Evolutionary conservation across 2,329 filamentous ascomycete species (phyloP), one percentile per base, ranked within the genome.

Genomic region (Cyphellophora attinorum): DNA sequence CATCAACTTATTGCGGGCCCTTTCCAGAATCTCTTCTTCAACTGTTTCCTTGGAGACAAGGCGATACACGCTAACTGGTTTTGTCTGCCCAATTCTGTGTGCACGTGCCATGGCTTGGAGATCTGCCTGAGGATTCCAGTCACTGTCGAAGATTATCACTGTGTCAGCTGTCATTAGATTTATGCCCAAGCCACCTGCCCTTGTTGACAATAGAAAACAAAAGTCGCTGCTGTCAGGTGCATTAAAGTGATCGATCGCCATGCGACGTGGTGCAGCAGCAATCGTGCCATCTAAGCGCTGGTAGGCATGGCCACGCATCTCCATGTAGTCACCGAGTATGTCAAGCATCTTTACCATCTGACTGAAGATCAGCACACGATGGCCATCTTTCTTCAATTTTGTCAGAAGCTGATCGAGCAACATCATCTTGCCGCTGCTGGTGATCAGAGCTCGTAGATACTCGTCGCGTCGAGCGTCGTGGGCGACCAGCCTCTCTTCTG

Each of bases 311-410:
- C 88, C 86, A 43, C 91, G 81, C 34, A 91, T 74, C 33, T 85
- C 83, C 46, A 96, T 75, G 55, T 98, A 98, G 51, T 98, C 89
- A 29, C 85, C 85, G 2, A 98, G 70, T 34, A 98, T 91, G 52
- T 98, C 88, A 14, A 98, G 73, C 83, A 98, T 96, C 55, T 85
- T 93, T 21, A 98, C 93, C 91, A 98, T 98, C 56, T 98, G 91
- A 57, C 89, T 96, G 67, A 98, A 98, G 46, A 98, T 96, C 44
- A 98, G 65, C 10, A 98, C 93, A 35, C 91, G 84, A 59, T 98
- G 91, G 31, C 85, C 85, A 52, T 98, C 91, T 48, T 81, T 84
- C 58, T 82, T 94, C 46, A 98, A 65, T 61, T 98, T 98, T 5
- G 82, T 81, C 8, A 98, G 71, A n/a, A 98, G 76, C 55, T 88